A percentile compares a stretch with the other conserved stretches of the same genome.
These are phyloP conservation scores for Solanum piurae DNA, from an alignment of 257 asterid genomes.

Conservation along the genomic window DNA sequence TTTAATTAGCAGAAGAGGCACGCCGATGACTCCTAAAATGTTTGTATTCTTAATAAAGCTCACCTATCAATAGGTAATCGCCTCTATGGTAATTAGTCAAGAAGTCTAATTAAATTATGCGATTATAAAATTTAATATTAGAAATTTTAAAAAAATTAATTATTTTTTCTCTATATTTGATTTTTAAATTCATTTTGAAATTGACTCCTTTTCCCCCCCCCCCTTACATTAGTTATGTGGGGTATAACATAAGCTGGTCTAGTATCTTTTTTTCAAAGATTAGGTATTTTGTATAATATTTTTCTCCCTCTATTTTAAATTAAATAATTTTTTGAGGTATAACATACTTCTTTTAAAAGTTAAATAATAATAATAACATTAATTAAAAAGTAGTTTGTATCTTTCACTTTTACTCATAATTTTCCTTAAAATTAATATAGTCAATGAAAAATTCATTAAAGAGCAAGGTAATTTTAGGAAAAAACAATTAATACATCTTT, in stretches of 20 bases:
- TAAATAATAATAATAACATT: too few relatives aligned
- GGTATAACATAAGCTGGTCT: not conserved
- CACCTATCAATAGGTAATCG: not conserved
- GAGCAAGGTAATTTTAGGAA: not conserved
- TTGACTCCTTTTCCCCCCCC: not conserved
- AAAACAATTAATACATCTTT: too few relatives aligned
- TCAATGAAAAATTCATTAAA: not conserved
- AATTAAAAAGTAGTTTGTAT: not conserved
- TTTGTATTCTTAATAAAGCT: not conserved
- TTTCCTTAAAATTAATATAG: not conserved
- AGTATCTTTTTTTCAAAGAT: not conserved
- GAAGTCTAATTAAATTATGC: not conserved
- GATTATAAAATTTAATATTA: too few relatives aligned
- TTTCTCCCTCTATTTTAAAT: not conserved
- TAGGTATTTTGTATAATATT: not conserved
- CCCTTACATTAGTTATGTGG: not conserved
- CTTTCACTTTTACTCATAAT: too few relatives aligned
- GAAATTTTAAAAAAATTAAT: too few relatives aligned
- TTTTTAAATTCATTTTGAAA: not conserved
- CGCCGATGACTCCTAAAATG: not conserved
- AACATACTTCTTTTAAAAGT: not conserved
- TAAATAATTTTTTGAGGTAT: not conserved
- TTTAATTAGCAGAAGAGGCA: not conserved
- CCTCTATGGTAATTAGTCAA: not conserved
- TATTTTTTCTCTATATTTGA: too few relatives aligned